phyloP scores from a whole-genome alignment of 805 yeast species.

The Yarrowia sp. region DNA sequence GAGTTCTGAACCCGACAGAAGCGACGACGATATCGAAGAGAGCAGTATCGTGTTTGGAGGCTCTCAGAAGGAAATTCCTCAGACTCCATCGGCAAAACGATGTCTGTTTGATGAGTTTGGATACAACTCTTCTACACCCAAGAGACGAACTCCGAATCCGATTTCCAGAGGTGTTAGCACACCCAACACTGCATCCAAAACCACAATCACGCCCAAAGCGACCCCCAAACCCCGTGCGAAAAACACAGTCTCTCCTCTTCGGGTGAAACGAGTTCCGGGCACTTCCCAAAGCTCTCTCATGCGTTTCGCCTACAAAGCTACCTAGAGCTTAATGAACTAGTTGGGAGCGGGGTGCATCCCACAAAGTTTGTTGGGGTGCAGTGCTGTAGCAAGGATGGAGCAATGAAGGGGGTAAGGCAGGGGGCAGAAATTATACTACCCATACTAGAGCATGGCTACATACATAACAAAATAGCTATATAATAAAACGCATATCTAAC shows the following conservation, averaged over 20 bases:
- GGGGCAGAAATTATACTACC: no score
- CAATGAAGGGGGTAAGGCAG: no score
- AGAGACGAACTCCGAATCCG: neutral
- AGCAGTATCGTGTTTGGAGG: constrained; percentile 13
- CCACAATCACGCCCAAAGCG: neutral
- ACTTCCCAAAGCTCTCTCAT: constrained; percentile 6
- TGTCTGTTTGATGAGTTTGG: constrained; percentile 21
- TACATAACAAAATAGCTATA: no score
- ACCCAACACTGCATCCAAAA: neutral
- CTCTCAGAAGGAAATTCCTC: neutral
- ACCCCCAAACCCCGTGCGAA: constrained; percentile 4
- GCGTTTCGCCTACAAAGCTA: constrained; percentile 16
- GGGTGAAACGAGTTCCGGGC: neutral
- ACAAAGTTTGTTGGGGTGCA: no score
- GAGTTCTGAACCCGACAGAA: constrained; percentile 12
- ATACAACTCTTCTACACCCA: constrained; percentile 4
- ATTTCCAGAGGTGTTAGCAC: neutral
- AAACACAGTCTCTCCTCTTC: neutral
- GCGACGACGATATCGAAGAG: constrained; percentile 19
- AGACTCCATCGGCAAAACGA: neutral
- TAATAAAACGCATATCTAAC: no score
- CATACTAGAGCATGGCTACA: no score
- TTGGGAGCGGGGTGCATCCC: neutral
- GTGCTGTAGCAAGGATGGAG: neutral
- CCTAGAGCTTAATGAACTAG: neutral